Conservation (phyloP, 2,329 filamentous ascomycete genomes). For the Xylaria sp. region DNA sequence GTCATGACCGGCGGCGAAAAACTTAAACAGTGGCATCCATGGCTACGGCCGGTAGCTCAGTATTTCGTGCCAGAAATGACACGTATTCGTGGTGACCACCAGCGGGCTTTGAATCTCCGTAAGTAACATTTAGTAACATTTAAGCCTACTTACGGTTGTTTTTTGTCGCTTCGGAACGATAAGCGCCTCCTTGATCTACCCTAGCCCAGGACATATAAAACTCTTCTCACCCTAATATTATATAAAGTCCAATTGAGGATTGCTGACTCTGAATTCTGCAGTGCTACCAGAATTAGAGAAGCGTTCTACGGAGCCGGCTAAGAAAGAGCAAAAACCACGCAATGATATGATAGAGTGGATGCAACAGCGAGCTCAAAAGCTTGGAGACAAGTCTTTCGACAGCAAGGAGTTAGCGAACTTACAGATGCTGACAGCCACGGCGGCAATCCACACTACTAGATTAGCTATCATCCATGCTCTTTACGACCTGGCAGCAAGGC, state of each 20-base stretch:
- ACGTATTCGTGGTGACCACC: constrained; percentile 45
- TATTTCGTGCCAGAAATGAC: constrained; percentile 47
- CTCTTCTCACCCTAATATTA: neutral
- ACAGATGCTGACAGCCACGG: constrained; percentile 50
- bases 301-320: constrained; percentile 31
- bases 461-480: constrained; percentile 52
- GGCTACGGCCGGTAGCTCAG: constrained; percentile 44
- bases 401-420: constrained; percentile 46
- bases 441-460: constrained; percentile 52
- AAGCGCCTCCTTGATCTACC: too few species aligned
- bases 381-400: constrained; percentile 44
- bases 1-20: constrained; percentile 47
- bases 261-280: neutral
- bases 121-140: neutral
- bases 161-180: neutral
- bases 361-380: constrained; percentile 44
- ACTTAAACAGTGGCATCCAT: constrained; percentile 48
- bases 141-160: neutral
- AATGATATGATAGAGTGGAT: constrained; percentile 50
- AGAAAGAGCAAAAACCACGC: constrained; percentile 21
- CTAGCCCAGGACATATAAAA: neutral
- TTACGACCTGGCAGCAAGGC: constrained; percentile 55
- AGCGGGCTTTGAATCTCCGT: constrained; percentile 41
- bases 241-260: neutral
- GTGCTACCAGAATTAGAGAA: constrained; percentile 44